These are phyloP conservation scores for Sporormia fimetaria DNA, from an alignment of 495 filamentous ascomycete species.

Conservation along the genomic window DNA sequence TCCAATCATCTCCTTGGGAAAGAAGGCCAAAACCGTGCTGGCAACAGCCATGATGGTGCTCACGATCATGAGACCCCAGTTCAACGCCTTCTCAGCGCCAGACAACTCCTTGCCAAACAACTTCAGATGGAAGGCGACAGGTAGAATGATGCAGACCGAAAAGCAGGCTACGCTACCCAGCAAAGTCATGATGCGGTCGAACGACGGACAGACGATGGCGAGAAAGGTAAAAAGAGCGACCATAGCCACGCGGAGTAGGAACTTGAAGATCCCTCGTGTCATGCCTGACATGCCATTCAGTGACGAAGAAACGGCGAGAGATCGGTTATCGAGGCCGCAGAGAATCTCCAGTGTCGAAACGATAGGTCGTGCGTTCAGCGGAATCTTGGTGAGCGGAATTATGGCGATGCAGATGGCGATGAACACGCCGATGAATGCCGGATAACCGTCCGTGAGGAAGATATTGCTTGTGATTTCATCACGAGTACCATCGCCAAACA, in stretches of 20 bases:
- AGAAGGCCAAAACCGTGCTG: slow-evolving; percentile 78
- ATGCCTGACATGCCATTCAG: slow-evolving; percentile 45
- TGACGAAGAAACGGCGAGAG: slow-evolving; percentile 35
- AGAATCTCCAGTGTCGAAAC: slow-evolving; percentile 73
- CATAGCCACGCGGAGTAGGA: slow-evolving; percentile 48
- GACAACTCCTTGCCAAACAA: slow-evolving; percentile 74
- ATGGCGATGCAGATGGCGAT: slow-evolving; percentile 80
- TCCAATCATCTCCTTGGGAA: slow-evolving; percentile 52
- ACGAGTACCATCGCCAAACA: slow-evolving; percentile 79
- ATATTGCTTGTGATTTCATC: slow-evolving; percentile 91
- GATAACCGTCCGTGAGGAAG: slow-evolving; percentile 60
- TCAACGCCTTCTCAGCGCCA: slow-evolving; percentile 49
- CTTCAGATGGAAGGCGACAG: slow-evolving; percentile 82
- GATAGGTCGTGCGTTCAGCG: slow-evolving; percentile 82
- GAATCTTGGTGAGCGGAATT: slow-evolving; percentile 89
- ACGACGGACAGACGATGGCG: slow-evolving; percentile 72
- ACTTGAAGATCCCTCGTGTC: slow-evolving; percentile 48
- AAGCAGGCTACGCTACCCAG: slow-evolving; percentile 87
- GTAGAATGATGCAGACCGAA: slow-evolving; percentile 78
- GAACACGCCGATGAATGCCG: slow-evolving; percentile 56
- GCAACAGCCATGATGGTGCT: slow-evolving; percentile 58
- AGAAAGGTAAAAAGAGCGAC: slow-evolving; percentile 52
- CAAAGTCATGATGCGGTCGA: slow-evolving; percentile 90
- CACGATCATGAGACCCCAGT: slow-evolving; percentile 58
- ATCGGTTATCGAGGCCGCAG: slow-evolving; percentile 53